Conservation (phyloP, 305 asterid genomes). For the Fraxinus angustifolia region DNA sequence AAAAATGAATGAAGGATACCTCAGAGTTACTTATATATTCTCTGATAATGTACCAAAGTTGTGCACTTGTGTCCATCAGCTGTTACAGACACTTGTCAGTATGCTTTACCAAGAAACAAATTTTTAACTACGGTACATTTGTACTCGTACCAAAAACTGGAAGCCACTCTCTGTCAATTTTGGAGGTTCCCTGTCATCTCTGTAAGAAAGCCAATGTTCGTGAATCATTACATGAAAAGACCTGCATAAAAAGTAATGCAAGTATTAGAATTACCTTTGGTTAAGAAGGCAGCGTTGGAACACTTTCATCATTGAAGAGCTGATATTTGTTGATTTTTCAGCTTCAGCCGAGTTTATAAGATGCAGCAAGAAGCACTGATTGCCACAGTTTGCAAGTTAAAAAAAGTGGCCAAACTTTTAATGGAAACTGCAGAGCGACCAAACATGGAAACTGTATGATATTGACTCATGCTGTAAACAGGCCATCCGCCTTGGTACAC, state of each 20-base stretch:
- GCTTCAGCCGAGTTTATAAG: slow-evolving; percentile 84
- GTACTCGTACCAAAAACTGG: slow-evolving; percentile 83
- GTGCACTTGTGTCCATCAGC: slow-evolving; percentile 98
- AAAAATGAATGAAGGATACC: slow-evolving; percentile 40
- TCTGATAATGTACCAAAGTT: slow-evolving; percentile 97
- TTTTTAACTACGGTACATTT: slow-evolving; percentile 7
- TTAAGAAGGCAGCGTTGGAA: slow-evolving; percentile 93
- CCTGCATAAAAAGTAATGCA: slow-evolving; percentile 16
- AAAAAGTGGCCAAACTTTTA: slow-evolving; percentile 37
- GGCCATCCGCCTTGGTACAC: slow-evolving; percentile 8
- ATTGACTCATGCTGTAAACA: slow-evolving; percentile 20
- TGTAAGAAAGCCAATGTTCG: slow-evolving; percentile 37
- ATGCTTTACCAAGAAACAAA: slow-evolving; percentile 29
- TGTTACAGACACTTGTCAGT: slow-evolving; percentile 45
- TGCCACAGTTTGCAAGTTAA: slow-evolving; percentile 46
- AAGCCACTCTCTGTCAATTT: slow-evolving; percentile 91
- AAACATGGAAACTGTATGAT: slow-evolving; percentile 23
- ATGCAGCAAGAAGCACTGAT: slow-evolving; percentile 88
- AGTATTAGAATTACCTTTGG: slow-evolving; percentile 57
- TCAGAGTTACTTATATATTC: slow-evolving; percentile 90
- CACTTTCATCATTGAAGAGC: slow-evolving; percentile 91
- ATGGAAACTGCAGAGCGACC: slow-evolving; percentile 29
- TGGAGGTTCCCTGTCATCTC: slow-evolving; percentile 85
- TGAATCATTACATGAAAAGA: slow-evolving; percentile 19
- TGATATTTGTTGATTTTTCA: slow-evolving; percentile 75